phyloP scores from a whole-genome alignment of 495 filamentous ascomycete genomes.

The Podospora pseudopauciseta region DNA sequence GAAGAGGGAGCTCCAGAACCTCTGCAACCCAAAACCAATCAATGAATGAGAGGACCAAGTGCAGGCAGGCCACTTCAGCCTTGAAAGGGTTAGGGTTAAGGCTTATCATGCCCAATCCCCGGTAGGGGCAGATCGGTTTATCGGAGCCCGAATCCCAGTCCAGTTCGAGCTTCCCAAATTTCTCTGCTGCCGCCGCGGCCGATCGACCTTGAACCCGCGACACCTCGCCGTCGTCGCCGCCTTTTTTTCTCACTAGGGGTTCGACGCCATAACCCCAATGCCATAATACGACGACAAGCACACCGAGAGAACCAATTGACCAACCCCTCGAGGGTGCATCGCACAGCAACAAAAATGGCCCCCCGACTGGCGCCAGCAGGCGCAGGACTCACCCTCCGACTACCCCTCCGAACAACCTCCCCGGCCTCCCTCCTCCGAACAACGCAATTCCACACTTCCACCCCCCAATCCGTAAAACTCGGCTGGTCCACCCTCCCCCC shows the following conservation, averaged over 20 bases:
- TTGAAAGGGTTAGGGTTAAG: constrained; percentile 9
- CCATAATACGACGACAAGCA: constrained; percentile 7
- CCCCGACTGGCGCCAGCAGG: constrained; percentile 52
- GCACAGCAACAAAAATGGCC: constrained; percentile 41
- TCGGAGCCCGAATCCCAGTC: not conserved
- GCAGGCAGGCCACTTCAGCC: not conserved
- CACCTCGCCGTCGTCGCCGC: constrained; percentile 8
- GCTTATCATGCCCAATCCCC: not conserved
- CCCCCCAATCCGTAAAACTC: constrained; percentile 40
- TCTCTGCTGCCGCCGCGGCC: not conserved
- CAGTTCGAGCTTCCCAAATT: not conserved
- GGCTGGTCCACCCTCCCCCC: constrained; percentile 50
- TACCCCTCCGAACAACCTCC: constrained; percentile 28
- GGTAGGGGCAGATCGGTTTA: not conserved
- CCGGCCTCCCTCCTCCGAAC: constrained; percentile 17
- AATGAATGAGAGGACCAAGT: not conserved
- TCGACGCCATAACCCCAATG: constrained; percentile 13
- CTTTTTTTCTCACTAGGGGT: not conserved
- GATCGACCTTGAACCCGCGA: constrained; percentile 5
- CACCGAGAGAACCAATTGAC: not conserved
- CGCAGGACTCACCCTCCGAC: constrained; percentile 24
- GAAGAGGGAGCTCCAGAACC: not conserved
- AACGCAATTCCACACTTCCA: constrained; percentile 9
- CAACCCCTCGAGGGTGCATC: not conserved
- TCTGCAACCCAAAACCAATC: not conserved